These are phyloP conservation scores for Calonectria leucothoes DNA, from an alignment of 2,329 filamentous ascomycete species.

Conservation along the genomic window DNA sequence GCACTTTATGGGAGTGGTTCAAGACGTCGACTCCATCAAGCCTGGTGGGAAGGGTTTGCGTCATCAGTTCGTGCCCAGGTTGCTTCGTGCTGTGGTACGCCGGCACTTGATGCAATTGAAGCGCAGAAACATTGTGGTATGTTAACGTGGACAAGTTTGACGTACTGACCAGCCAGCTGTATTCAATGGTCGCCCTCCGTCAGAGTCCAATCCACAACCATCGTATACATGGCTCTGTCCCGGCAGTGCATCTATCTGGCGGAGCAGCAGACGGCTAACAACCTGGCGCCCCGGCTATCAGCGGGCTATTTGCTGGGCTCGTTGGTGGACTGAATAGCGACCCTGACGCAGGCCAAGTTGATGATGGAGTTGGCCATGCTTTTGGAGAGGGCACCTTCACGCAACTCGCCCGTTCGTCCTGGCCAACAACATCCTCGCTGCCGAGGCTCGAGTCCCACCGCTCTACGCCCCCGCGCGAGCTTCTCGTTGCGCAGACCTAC, in stretches of 20 bases:
- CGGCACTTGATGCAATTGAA: constrained; percentile 70
- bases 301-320: constrained; percentile 78
- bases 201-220: constrained; percentile 73
- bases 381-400: constrained; percentile 74
- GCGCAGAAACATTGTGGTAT: constrained; percentile 65
- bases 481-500: constrained; percentile 75
- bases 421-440: constrained; percentile 80
- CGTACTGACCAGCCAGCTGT: constrained; percentile 79
- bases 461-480: constrained; percentile 71
- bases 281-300: constrained; percentile 81
- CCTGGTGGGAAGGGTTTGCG: constrained; percentile 71
- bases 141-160: constrained; percentile 69
- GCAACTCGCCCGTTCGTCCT: constrained; percentile 71
- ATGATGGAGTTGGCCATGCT: constrained; percentile 76
- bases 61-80: constrained; percentile 74
- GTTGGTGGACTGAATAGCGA: constrained; percentile 71
- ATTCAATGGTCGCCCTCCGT: constrained; percentile 80
- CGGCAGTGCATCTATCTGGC: constrained; percentile 77
- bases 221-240: constrained; percentile 77
- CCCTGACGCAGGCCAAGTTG: constrained; percentile 64
- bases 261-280: constrained; percentile 73
- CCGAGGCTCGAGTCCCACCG: constrained; percentile 74
- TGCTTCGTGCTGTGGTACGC: constrained; percentile 74
- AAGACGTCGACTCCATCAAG: constrained; percentile 71
- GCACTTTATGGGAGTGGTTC: constrained; percentile 78